Conservation (phyloP, 805 yeast species). For the Nakazawaea peltata region DNA sequence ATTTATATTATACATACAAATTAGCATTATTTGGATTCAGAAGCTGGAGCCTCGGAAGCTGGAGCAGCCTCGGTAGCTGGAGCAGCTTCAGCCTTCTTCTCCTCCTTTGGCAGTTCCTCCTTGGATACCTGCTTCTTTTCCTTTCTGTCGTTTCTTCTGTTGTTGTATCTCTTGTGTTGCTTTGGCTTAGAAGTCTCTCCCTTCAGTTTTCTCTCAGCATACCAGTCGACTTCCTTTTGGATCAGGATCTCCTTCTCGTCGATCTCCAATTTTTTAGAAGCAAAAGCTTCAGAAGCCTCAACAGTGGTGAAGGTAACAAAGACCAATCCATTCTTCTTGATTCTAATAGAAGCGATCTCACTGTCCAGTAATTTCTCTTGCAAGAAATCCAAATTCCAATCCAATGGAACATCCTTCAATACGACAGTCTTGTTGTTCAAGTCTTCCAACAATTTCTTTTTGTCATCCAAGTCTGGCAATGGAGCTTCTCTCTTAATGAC, state of each 20-base stretch:
- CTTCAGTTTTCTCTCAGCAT: not conserved
- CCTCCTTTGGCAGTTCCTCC: not conserved
- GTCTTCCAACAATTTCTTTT: constrained; percentile 28
- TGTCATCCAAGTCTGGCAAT: constrained; percentile 32
- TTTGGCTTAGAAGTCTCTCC: not conserved
- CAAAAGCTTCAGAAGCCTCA: constrained; percentile 3
- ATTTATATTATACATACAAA: not conserved
- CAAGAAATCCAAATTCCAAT: constrained; percentile 9
- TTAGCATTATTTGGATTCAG: not conserved
- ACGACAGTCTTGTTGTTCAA: constrained; percentile 7
- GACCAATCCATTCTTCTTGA: constrained; percentile 8
- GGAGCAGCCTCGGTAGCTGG: not conserved
- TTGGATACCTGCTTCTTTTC: not conserved
- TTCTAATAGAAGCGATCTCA: constrained; percentile 3
- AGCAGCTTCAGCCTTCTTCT: not conserved
- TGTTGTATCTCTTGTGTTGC: not conserved
- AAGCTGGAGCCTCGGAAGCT: not conserved
- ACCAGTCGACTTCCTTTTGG: constrained; percentile 2
- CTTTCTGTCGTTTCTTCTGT: not conserved
- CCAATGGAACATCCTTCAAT: constrained; percentile 5
- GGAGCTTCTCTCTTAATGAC: constrained; percentile 37
- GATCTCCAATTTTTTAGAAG: not conserved
- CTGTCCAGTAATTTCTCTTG: not conserved
- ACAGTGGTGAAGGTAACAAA: constrained; percentile 5
- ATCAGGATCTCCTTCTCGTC: constrained; percentile 2